phyloP scores from a whole-genome alignment of 2,329 filamentous ascomycete species.

The Xylaria digitata region DNA sequence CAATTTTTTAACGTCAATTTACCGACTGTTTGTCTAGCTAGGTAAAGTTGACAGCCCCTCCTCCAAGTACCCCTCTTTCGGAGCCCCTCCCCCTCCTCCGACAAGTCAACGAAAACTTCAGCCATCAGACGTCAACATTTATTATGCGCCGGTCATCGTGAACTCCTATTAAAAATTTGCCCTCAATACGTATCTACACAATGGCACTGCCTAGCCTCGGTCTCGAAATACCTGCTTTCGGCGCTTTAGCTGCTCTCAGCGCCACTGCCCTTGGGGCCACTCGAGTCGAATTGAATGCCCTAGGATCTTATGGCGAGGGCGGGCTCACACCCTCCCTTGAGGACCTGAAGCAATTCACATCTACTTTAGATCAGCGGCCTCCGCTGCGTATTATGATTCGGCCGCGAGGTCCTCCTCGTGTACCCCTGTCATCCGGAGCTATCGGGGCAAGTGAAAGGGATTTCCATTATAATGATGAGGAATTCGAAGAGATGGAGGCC shows the following conservation, averaged over 20 bases:
- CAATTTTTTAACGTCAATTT: not conserved
- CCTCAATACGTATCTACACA: not conserved
- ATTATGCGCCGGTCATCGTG: not conserved
- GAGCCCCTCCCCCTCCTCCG: not conserved
- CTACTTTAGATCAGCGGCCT: conserved; percentile 40
- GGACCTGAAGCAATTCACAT: conserved; percentile 52
- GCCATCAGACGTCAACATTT: not conserved
- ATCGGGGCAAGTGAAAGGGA: conserved; percentile 48
- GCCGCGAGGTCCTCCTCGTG: conserved; percentile 55
- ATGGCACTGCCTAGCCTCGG: conserved; percentile 36
- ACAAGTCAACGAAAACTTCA: no score
- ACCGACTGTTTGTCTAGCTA: not conserved
- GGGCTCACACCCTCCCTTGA: conserved; percentile 62
- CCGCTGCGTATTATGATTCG: conserved; percentile 68
- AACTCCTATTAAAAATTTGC: not conserved
- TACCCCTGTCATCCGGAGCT: conserved; percentile 38
- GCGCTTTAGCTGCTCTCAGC: conserved; percentile 53
- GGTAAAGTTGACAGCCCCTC: not conserved
- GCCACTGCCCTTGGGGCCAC: conserved; percentile 59
- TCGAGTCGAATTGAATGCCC: conserved; percentile 66
- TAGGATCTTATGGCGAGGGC: conserved; percentile 61
- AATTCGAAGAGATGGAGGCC: conserved; percentile 58
- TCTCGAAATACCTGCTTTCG: conserved; percentile 68
- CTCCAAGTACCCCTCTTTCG: not conserved
- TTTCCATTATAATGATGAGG: conserved; percentile 61